Base-by-base conservation (phyloP, 179 eudicot genomes). In the Amaranthus tricolor region DNA sequence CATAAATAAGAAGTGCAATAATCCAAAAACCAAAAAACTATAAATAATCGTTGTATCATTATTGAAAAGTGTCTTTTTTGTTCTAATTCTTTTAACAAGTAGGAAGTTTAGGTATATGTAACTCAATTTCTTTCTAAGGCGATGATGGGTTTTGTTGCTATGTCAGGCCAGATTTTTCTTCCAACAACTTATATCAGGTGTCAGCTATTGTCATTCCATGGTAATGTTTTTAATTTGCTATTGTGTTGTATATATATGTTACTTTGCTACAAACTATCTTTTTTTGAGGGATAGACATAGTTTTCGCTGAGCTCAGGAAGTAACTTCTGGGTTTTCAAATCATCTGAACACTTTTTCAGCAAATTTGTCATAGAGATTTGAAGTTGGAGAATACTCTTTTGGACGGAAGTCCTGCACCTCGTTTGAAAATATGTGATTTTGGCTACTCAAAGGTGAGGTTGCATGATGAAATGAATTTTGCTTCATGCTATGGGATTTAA, bases 101-200 rank as follows among this genome's bases (percentile, higher is more conserved):
- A 31, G 40, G 40, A 31, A 31, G 40, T 31, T 31, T 31, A 31
- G 40, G 40, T 31, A 31, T 31, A 31, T 31, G 40, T 31, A 31
- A 31, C 3, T 31, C 3, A 54, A 54, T 57, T 56, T 45, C 7
- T 76, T 12, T 9, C 11, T 31, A 5, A 51, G 55, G 75, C 10
- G 56, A 63, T 48, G n/a, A 45, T 31, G 40, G 40, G 15, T 13
- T 64, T 49, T 62, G 56, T 21, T 70, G 66, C 19, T 31, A 52
- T 64, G 68, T 72, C 84, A 84, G 86, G 86, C 86, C 55, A 84
- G 86, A 73, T 84, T 81, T 78, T 84, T 84, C 82, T 84, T 84
- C 74, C 86, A 84, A 56, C 86, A 84, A 51, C 86, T 84, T 48
- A 81, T 84, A 62, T 84, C 84, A 6, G 86, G 86, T 52, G 86